Evolutionary conservation across 768 basidiomycete genomes (phyloP).

Genomic region (Leccinum obscurum): DNA sequence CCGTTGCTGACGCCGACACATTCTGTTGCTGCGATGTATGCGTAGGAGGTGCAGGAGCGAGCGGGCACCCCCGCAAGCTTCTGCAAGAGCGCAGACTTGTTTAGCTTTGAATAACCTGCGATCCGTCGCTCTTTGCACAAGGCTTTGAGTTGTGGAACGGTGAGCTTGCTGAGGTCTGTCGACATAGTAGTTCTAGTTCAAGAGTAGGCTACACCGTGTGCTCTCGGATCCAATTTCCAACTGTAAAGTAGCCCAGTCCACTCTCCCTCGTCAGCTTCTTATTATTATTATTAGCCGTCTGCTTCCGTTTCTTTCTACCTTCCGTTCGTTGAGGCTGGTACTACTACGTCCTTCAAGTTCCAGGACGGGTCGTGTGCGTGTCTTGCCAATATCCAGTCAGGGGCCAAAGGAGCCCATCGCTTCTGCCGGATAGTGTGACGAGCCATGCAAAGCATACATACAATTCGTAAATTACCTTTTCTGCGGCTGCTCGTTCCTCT

Average conservation of each 20-base stretch:
- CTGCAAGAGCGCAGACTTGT: slow-evolving; percentile 55
- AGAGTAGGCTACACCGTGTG: slow-evolving; percentile 1
- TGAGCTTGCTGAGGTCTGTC: slow-evolving; percentile 39
- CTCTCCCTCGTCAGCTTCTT: slow-evolving; percentile 14
- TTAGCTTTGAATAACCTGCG: slow-evolving; percentile 66
- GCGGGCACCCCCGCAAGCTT: slow-evolving; percentile 34
- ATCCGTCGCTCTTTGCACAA: slow-evolving; percentile 66
- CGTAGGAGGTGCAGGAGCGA: background rate
- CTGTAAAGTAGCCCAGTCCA: slow-evolving; percentile 20
- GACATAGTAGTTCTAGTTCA: slow-evolving; percentile 8
- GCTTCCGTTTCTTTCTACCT: slow-evolving; percentile 19
- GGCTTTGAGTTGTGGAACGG: slow-evolving; percentile 62
- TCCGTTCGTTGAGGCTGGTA: background rate
- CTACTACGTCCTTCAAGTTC: slow-evolving; percentile 2
- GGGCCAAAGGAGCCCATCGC: slow-evolving; percentile 18
- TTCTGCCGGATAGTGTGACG: slow-evolving; percentile 14
- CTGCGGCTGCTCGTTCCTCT: slow-evolving; percentile 12
- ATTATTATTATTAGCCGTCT: background rate
- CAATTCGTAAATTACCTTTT: slow-evolving; percentile 15
- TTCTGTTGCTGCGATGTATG: background rate
- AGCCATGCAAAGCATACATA: background rate
- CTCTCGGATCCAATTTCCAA: slow-evolving; percentile 17
- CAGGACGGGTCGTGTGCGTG: slow-evolving; percentile 22
- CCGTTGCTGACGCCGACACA: background rate
- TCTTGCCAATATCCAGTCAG: slow-evolving; percentile 27